Conservation (phyloP, 352 stramenopile genomes). For the Phytophthora cryptogea region DNA sequence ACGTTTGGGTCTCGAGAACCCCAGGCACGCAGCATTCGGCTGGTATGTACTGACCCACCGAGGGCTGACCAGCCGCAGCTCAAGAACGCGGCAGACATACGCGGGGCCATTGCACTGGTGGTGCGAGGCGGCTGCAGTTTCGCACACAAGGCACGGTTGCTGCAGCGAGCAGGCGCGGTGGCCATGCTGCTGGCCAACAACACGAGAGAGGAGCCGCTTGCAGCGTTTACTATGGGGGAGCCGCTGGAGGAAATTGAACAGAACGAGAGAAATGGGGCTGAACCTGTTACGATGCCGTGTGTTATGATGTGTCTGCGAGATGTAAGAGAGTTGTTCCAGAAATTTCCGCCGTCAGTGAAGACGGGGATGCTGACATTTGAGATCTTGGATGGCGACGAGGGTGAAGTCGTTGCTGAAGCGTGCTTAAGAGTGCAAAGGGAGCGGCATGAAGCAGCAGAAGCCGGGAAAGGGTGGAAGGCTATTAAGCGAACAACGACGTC, state of each 20-base stretch:
- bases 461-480: conserved; percentile 28
- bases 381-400: conserved; percentile 37
- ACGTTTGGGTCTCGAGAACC: conserved; percentile 56
- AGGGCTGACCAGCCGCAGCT: conserved; percentile 58
- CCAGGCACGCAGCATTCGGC: conserved; percentile 22
- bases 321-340: conserved; percentile 65
- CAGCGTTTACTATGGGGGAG: conserved; percentile 65
- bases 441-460: conserved; percentile 19
- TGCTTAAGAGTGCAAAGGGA: conserved; percentile 31
- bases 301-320: conserved; percentile 74
- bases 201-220: conserved; percentile 56
- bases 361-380: conserved; percentile 47
- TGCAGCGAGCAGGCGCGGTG: conserved; percentile 60
- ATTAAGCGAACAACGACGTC: conserved; percentile 59
- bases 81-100: conserved; percentile 49
- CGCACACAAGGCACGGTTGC: conserved; percentile 56
- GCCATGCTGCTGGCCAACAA: conserved; percentile 61
- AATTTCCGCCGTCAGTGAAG: conserved; percentile 55
- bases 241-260: conserved; percentile 25
- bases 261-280: not conserved
- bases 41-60: conserved; percentile 65
- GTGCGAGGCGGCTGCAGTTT: conserved; percentile 77
- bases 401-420: conserved; percentile 35
- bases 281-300: conserved; percentile 52
- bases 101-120: conserved; percentile 59